Evolutionary conservation across 345 rosid genomes (phyloP).

Genomic region (Arabidopsis suecica): DNA sequence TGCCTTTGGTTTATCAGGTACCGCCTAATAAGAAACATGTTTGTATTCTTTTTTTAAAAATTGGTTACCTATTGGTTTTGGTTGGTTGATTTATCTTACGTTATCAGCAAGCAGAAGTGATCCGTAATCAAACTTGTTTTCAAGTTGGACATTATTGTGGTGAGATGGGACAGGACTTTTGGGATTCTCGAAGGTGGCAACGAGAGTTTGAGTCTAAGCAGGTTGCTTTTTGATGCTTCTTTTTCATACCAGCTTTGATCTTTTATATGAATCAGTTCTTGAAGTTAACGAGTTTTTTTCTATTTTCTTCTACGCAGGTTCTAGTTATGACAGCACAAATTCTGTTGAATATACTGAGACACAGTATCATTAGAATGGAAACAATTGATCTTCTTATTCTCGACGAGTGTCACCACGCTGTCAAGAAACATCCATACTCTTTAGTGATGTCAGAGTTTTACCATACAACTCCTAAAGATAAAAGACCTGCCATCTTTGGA

Average conservation of each 20-base stretch:
- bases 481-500: slow-evolving; percentile 93
- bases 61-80: background rate
- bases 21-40: background rate
- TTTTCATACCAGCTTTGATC: background rate
- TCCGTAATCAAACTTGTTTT: slow-evolving; percentile 71
- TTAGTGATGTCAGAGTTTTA: slow-evolving; percentile 98
- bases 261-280: background rate
- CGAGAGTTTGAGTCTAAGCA: slow-evolving; percentile 93
- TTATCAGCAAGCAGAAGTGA: slow-evolving; percentile 95
- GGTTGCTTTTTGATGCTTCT: slow-evolving; percentile 50
- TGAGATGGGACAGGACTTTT: slow-evolving; percentile 96
- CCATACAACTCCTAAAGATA: slow-evolving; percentile 87
- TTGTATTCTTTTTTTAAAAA: background rate
- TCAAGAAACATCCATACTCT: slow-evolving; percentile 98
- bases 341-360: slow-evolving; percentile 91
- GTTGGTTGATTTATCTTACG: slow-evolving; percentile 26
- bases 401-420: slow-evolving; percentile 99
- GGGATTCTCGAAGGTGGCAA: slow-evolving; percentile 94
- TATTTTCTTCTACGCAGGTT: slow-evolving; percentile 52
- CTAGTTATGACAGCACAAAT: slow-evolving; percentile 99
- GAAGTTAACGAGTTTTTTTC: background rate
- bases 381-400: slow-evolving; percentile 82
- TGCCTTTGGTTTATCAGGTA: slow-evolving; percentile 97
- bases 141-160: slow-evolving; percentile 97
- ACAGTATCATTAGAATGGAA: slow-evolving; percentile 96